Conservation (phyloP, 176 grass and related monocot genomes). For the Aegilops tauschii region DNA sequence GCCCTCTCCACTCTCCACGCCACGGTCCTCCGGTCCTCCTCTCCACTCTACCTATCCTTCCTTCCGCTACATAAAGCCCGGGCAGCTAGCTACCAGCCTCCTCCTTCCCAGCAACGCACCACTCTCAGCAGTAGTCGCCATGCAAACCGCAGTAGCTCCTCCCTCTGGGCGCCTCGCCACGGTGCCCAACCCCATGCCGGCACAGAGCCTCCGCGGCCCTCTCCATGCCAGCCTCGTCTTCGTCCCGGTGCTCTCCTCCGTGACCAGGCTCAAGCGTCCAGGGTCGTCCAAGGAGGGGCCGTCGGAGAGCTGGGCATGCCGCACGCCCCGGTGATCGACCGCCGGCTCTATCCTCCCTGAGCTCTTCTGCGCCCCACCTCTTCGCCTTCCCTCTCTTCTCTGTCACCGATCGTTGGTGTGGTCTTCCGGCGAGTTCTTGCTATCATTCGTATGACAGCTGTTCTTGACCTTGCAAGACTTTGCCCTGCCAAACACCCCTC, state of each 20-base stretch:
- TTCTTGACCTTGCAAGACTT: conserved; percentile 44
- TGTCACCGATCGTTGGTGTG: neutral
- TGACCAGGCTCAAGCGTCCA: neutral
- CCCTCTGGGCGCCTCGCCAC: neutral
- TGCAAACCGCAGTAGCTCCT: neutral
- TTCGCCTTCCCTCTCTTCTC: neutral
- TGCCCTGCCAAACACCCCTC: neutral
- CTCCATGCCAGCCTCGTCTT: neutral
- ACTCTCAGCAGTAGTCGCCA: neutral
- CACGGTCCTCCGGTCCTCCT: neutral
- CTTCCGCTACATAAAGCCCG: neutral
- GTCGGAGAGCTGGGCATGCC: neutral
- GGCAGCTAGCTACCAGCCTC: neutral
- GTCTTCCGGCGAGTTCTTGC: neutral
- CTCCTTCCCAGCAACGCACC: neutral
- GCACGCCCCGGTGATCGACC: neutral
- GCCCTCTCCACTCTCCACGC: neutral
- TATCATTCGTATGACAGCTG: fast-evolving
- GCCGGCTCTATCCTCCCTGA: conserved; percentile 24
- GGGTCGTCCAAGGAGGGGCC: neutral
- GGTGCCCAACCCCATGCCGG: neutral
- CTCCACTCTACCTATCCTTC: neutral
- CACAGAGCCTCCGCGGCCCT: neutral
- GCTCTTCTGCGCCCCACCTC: neutral
- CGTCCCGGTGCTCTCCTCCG: neutral